Percentiles rank a stretch among this genome's conserved stretches.
These are phyloP conservation scores for Penicillium ucsense DNA, from an alignment of 495 filamentous ascomycete genomes.

Conservation along the genomic window DNA sequence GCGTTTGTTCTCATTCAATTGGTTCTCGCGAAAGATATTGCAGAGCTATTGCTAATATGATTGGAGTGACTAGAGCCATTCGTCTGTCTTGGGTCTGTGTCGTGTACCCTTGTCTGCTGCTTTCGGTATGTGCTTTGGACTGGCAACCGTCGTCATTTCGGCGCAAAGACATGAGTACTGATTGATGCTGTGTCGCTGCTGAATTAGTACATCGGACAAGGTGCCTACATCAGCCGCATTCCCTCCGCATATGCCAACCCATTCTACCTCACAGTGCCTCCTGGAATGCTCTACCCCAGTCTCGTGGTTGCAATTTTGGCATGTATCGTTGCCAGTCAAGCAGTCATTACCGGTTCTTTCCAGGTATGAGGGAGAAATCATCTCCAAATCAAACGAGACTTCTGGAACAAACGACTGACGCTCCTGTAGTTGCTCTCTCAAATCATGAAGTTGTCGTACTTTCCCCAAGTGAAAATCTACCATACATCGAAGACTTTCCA, in stretches of 20 bases:
- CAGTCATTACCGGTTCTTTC: slow-evolving; percentile 63
- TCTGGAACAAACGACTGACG: not conserved
- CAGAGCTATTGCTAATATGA: too few species aligned
- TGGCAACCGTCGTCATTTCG: not conserved
- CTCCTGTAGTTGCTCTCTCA: slow-evolving; percentile 51
- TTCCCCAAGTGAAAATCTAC: slow-evolving; percentile 57
- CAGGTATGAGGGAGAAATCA: too few species aligned
- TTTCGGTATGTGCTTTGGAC: slow-evolving; percentile 31
- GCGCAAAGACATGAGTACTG: not conserved
- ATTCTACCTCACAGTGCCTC: slow-evolving; percentile 57
- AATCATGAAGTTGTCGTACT: slow-evolving; percentile 64
- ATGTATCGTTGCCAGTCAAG: slow-evolving; percentile 65
- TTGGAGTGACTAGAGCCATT: slow-evolving; percentile 39
- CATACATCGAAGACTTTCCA: slow-evolving; percentile 57
- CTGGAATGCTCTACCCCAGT: slow-evolving; percentile 56
- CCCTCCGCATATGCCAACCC: slow-evolving; percentile 56
- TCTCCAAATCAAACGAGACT: too few species aligned
- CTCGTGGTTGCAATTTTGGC: slow-evolving; percentile 56
- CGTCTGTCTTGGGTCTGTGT: slow-evolving; percentile 54
- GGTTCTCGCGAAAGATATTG: too few species aligned
- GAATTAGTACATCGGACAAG: slow-evolving; percentile 59
- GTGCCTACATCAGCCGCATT: slow-evolving; percentile 52
- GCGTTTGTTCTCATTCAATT: too few species aligned
- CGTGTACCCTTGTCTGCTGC: slow-evolving; percentile 54
- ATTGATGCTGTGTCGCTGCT: not conserved